A percentile compares a stretch with the other conserved stretches of the same genome.
phyloP scores from a whole-genome alignment of 2,329 filamentous ascomycete species.

The Leptographium lundbergii region DNA sequence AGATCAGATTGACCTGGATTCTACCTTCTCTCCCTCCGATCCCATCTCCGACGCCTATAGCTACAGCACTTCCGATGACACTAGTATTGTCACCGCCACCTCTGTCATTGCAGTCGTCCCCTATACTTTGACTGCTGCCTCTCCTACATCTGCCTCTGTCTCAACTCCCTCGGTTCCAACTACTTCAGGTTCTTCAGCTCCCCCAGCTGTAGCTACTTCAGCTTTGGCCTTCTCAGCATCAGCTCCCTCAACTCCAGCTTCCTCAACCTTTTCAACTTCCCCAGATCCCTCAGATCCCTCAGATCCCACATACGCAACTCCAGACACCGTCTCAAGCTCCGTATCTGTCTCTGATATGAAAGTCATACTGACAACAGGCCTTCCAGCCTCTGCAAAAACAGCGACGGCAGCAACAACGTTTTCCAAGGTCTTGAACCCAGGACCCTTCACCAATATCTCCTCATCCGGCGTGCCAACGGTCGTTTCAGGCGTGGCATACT shows the following conservation, averaged over 20 bases:
- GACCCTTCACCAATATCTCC: not conserved
- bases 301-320: not conserved
- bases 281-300: not conserved
- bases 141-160: not conserved
- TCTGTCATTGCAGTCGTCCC: not conserved
- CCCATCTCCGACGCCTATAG: not conserved
- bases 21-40: not conserved
- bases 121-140: not conserved
- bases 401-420: not conserved
- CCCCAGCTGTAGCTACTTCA: not conserved
- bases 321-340: not conserved
- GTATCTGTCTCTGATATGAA: not conserved
- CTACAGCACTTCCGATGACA: not conserved
- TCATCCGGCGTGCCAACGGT: not conserved
- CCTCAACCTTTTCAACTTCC: too few relatives aligned
- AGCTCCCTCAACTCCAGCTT: too few relatives aligned
- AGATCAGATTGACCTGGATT: not conserved
- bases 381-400: not conserved
- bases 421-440: not conserved
- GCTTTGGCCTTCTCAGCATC: not conserved
- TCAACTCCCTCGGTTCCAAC: too few relatives aligned
- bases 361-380: not conserved
- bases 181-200: not conserved
- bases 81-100: not conserved
- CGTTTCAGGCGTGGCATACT: not conserved